Evolutionary conservation across 139 green algal species (phyloP).

Genomic region (Microglena sp.): DNA sequence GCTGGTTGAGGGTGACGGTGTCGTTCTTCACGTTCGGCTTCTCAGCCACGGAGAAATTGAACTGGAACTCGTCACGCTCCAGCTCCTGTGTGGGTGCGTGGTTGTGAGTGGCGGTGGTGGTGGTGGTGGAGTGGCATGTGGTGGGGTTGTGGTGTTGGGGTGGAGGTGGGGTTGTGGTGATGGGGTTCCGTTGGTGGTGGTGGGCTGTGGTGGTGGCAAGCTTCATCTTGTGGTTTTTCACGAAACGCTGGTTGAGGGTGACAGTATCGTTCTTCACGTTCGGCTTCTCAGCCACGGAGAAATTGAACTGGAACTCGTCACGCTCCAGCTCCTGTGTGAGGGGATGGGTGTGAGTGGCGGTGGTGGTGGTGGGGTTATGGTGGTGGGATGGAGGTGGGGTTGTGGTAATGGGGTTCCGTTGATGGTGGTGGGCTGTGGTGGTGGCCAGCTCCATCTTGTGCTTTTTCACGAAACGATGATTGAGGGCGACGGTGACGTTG

Average conservation of each 20-base stretch:
- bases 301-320: conserved; percentile 45
- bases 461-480: conserved; percentile 24
- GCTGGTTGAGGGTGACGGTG: conserved; percentile 44
- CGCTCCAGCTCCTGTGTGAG: conserved; percentile 9
- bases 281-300: conserved; percentile 32
- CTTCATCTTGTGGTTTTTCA: conserved; percentile 27
- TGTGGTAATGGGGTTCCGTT: too few relatives aligned
- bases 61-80: conserved; percentile 37
- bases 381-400: too few relatives aligned
- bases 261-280: conserved; percentile 53
- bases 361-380: too few relatives aligned
- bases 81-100: too few relatives aligned
- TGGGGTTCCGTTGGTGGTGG: too few relatives aligned
- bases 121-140: too few relatives aligned
- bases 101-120: too few relatives aligned
- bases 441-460: conserved; percentile 41
- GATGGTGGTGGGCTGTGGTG: too few relatives aligned
- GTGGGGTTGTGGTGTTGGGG: too few relatives aligned
- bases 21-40: conserved; percentile 53
- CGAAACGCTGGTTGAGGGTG: conserved; percentile 38
- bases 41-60: conserved; percentile 33
- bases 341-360: too few relatives aligned
- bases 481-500: conserved; percentile 50
- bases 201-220: conserved; percentile 38
- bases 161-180: too few relatives aligned